These are phyloP conservation scores for Ascochyta koolunga DNA, from an alignment of 2,329 filamentous ascomycete species.

Conservation along the genomic window DNA sequence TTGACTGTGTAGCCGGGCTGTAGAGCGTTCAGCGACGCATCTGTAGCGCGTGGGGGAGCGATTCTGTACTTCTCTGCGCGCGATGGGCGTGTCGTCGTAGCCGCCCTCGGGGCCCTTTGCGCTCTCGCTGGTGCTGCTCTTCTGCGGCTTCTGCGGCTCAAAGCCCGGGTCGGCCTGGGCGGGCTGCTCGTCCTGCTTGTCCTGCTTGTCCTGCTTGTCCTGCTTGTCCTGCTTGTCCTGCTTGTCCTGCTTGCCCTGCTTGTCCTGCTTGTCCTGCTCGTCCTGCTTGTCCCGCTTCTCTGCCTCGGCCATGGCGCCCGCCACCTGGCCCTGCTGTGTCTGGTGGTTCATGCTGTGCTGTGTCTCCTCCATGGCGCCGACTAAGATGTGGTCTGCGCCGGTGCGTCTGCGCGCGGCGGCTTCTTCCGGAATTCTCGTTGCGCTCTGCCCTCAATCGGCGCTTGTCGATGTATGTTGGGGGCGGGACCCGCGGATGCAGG, in stretches of 20 bases:
- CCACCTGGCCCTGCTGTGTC: conserved; percentile 17
- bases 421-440: background rate
- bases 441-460: background rate
- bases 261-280: no score
- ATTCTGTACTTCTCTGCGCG: conserved; percentile 48
- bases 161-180: conserved; percentile 3
- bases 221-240: no score
- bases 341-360: background rate
- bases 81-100: conserved; percentile 79
- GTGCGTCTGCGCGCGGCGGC: background rate
- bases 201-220: no score
- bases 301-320: conserved; percentile 3
- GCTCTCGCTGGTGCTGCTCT: conserved; percentile 35
- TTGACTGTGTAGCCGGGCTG: conserved; percentile 82
- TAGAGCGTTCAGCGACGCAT: conserved; percentile 44
- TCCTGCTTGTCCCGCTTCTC: conserved; percentile 21
- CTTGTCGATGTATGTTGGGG: background rate
- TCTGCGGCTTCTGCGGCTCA: conserved; percentile 28
- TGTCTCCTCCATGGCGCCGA: background rate
- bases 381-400: no score
- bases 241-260: no score
- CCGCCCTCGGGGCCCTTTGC: conserved; percentile 70
- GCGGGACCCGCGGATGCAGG: background rate
- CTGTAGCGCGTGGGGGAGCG: background rate
- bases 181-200: no score